A percentile compares a stretch with the other conserved stretches of the same genome.
Evolutionary conservation across 2,329 filamentous ascomycete genomes (phyloP).

Genomic region (Arthrobotrys megalospora): DNA sequence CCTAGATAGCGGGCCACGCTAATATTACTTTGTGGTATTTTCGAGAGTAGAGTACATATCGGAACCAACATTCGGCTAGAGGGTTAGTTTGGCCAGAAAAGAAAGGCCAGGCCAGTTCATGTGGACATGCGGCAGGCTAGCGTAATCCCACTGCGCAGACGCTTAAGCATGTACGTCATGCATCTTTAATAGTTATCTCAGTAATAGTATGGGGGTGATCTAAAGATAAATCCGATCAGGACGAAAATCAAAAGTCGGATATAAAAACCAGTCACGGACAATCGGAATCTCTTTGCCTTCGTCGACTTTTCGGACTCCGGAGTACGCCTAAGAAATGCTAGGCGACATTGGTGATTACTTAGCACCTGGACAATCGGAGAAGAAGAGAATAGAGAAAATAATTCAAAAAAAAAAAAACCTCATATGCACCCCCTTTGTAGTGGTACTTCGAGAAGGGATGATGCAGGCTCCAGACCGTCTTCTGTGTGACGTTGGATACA

Average conservation of each 20-base stretch:
- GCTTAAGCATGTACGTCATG: too few species aligned
- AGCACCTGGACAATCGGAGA: neutral
- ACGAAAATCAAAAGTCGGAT: conserved; percentile 5
- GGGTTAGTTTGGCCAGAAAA: too few species aligned
- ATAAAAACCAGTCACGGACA: conserved; percentile 1
- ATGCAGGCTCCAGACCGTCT: neutral
- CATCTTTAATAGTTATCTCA: too few species aligned
- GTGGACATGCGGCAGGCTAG: too few species aligned
- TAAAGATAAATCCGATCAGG: neutral
- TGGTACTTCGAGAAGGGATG: too few species aligned
- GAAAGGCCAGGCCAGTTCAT: too few species aligned
- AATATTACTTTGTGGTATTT: conserved; percentile 1
- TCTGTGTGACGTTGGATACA: conserved; percentile 4
- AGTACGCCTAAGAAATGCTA: neutral
- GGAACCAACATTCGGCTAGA: conserved; percentile 6
- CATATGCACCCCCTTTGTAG: too few species aligned
- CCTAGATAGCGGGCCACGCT: neutral
- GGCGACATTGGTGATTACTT: too few species aligned
- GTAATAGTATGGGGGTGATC: too few species aligned
- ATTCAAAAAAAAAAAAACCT: conserved; percentile 1
- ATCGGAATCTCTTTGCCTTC: neutral
- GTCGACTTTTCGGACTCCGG: conserved; percentile 19
- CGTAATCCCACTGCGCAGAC: too few species aligned
- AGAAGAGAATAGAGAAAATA: neutral
- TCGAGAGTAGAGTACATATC: neutral